Evolutionary conservation across 192 early-diverging fungal genomes (phyloP).

Genomic region (Gigaspora rosea): DNA sequence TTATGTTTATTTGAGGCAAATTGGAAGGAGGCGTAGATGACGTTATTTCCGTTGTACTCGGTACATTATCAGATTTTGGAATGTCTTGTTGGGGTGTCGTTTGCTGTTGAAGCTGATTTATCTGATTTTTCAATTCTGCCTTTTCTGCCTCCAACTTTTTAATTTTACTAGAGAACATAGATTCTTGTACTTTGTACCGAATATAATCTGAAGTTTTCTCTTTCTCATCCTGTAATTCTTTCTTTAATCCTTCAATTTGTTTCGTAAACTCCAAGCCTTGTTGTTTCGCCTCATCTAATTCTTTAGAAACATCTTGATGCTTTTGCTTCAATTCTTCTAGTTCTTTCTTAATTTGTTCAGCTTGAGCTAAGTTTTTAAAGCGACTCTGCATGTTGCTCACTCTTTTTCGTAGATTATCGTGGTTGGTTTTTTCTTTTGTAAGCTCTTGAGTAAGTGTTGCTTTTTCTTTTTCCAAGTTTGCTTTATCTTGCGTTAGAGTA

Average conservation of each 20-base stretch:
- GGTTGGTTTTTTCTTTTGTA: neutral
- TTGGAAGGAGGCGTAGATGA: neutral
- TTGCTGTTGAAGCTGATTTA: no score
- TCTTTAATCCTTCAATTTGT: neutral
- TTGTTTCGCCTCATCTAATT: neutral
- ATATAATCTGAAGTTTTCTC: neutral
- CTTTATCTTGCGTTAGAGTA: neutral
- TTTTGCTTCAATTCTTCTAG: constrained; percentile 10
- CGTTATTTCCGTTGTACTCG: neutral
- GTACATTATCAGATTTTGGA: neutral
- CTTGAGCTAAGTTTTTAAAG: neutral
- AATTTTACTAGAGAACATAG: neutral
- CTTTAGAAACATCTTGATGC: neutral
- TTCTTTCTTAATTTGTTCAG: neutral
- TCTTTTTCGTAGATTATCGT: neutral
- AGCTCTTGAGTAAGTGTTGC: neutral
- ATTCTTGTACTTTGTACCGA: constrained; percentile 1
- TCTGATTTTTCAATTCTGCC: neutral
- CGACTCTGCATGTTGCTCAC: neutral
- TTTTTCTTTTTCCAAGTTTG: neutral
- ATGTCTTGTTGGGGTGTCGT: neutral
- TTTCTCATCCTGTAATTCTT: neutral
- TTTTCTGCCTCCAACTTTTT: constrained; percentile 7
- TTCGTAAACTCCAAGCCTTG: neutral
- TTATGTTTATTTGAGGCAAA: no score